A percentile compares a stretch with the other conserved stretches of the same genome.
These are phyloP conservation scores for Tilletia walkeri DNA, from an alignment of 1,284 basidiomycete genomes.

Conservation along the genomic window DNA sequence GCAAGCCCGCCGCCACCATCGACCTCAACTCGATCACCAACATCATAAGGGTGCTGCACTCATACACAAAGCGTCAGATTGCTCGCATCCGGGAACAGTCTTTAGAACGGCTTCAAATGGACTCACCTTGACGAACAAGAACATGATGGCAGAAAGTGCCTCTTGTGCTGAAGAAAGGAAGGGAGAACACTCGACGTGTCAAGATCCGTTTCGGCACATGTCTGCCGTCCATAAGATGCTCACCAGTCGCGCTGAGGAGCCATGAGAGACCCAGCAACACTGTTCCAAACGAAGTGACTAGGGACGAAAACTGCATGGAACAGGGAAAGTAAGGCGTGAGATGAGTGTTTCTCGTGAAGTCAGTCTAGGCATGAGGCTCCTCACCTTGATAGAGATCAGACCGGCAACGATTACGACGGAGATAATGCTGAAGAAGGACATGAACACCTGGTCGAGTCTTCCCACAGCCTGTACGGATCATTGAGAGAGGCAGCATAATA, in stretches of 20 bases:
- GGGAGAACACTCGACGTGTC: conserved; percentile 25
- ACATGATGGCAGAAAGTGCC: conserved; percentile 74
- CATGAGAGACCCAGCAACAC: conserved; percentile 81
- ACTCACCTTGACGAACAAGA: conserved; percentile 70
- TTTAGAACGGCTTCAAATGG: neutral
- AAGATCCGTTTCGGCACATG: neutral
- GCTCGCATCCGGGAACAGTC: neutral
- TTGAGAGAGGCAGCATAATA: neutral
- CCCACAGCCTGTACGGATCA: conserved; percentile 55
- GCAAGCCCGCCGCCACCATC: conserved; percentile 36
- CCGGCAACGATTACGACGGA: conserved; percentile 73
- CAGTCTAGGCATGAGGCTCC: neutral
- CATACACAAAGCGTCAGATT: neutral
- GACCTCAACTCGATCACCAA: conserved; percentile 73
- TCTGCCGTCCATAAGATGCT: conserved; percentile 39
- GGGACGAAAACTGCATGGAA: conserved; percentile 62
- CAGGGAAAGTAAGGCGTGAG: conserved; percentile 30
- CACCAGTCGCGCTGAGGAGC: conserved; percentile 72
- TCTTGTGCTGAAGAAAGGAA: conserved; percentile 60
- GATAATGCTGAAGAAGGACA: conserved; percentile 63
- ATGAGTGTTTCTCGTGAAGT: neutral
- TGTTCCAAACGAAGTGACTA: conserved; percentile 77
- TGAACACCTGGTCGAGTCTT: conserved; percentile 61
- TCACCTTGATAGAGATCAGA: conserved; percentile 14
- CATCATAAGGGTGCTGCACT: conserved; percentile 71